Evolutionary conservation across 2,329 filamentous ascomycete genomes (phyloP).

Genomic region (Domatiomyces globalis): DNA sequence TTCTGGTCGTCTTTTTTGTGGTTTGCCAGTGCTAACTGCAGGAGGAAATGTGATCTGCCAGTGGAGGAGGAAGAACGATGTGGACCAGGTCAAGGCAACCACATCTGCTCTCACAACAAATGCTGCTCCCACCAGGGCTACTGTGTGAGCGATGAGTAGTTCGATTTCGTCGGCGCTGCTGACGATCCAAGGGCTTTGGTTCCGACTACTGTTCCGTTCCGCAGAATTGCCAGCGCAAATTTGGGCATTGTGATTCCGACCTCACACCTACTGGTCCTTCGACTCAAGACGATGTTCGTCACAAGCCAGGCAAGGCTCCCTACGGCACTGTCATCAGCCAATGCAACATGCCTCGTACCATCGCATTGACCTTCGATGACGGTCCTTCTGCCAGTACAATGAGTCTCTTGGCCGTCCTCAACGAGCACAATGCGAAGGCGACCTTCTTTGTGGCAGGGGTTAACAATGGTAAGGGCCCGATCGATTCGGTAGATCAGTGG

Average conservation of each 20-base stretch:
- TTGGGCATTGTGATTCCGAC: constrained; percentile 15
- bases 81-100: constrained; percentile 1
- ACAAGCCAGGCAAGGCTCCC: constrained; percentile 11
- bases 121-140: constrained; percentile 14
- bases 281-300: constrained; percentile 5
- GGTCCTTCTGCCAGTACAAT: constrained; percentile 49
- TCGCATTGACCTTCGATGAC: constrained; percentile 55
- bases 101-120: constrained; percentile 2
- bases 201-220: constrained; percentile 13
- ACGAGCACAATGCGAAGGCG: constrained; percentile 45
- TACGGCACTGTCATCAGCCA: constrained; percentile 31
- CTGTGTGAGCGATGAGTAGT: constrained; percentile 7
- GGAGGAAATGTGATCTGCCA: constrained; percentile 4
- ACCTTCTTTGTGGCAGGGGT: constrained; percentile 52
- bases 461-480: constrained; percentile 32
- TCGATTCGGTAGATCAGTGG: constrained; percentile 28
- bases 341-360: constrained; percentile 39
- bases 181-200: not conserved
- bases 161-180: not conserved
- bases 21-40: not conserved
- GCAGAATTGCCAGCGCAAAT: constrained; percentile 11
- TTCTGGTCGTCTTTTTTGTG: not conserved
- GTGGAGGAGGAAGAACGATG: constrained; percentile 2
- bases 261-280: constrained; percentile 7
- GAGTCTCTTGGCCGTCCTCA: constrained; percentile 48